A percentile compares a stretch with the other conserved stretches of the same genome.
phyloP scores from a whole-genome alignment of 306 rosid genomes.

The Quercus mongolica region DNA sequence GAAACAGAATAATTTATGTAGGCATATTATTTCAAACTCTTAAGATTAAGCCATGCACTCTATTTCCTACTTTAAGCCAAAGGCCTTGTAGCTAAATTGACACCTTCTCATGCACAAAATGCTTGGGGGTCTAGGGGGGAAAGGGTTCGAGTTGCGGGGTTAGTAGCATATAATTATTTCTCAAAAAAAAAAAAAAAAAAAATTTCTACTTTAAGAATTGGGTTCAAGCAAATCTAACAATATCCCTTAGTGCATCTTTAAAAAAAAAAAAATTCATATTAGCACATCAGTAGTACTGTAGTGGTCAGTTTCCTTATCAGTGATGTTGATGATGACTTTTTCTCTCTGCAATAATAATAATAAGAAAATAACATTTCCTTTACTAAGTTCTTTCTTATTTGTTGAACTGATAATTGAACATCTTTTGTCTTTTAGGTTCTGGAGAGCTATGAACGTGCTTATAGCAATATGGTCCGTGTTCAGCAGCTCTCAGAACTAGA shows the following conservation, averaged over 20 bases:
- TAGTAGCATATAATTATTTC: no score
- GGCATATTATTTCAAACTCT: not conserved
- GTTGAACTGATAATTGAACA: not conserved
- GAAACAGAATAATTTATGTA: not conserved
- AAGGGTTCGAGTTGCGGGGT: no score
- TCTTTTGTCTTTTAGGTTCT: conserved; percentile 55
- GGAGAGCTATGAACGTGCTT: conserved; percentile 99
- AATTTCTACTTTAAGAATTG: not conserved
- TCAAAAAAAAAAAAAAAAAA: no score
- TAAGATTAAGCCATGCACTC: not conserved
- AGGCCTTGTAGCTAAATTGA: no score
- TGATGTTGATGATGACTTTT: no score
- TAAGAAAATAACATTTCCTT: not conserved
- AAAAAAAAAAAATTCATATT: no score
- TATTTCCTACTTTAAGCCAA: not conserved
- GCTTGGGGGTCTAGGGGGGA: no score
- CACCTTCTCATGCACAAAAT: no score
- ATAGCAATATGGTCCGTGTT: conserved; percentile 94
- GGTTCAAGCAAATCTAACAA: not conserved
- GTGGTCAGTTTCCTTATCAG: no score
- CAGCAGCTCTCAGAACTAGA: conserved; percentile 95
- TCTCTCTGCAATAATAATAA: not conserved
- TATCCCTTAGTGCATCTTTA: no score
- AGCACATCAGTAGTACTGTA: no score
- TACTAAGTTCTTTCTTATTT: not conserved